A percentile compares a stretch with the other conserved stretches of the same genome.
phyloP scores from a whole-genome alignment of 768 basidiomycete species.

The Favolaschia claudopus region DNA sequence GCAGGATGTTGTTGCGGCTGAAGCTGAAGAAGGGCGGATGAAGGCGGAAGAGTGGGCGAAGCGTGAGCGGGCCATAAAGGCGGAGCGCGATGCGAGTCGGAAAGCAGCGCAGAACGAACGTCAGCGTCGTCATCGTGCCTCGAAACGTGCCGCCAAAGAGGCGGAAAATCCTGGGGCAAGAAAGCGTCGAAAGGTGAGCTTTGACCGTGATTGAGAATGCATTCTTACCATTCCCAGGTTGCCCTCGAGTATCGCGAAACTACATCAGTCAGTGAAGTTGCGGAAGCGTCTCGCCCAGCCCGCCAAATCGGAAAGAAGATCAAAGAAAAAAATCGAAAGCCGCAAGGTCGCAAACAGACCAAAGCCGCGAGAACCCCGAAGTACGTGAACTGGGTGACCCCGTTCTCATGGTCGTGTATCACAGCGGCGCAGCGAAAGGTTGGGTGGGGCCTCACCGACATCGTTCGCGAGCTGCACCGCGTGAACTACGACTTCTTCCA shows the following conservation, averaged over 20 bases:
- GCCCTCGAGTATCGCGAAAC: conserved; percentile 6
- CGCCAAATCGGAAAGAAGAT: not conserved
- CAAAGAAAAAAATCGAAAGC: conserved; percentile 1
- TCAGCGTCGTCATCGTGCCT: not conserved
- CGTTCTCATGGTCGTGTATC: conserved; percentile 18
- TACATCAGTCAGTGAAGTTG: not conserved
- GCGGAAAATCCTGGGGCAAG: not conserved
- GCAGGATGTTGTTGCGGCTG: not conserved
- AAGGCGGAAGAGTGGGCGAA: not conserved
- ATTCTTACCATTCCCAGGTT: conserved; percentile 2
- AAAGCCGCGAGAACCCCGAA: not conserved
- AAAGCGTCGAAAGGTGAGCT: conserved; percentile 8
- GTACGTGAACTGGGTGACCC: conserved; percentile 12
- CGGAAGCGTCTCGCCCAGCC: conserved; percentile 14
- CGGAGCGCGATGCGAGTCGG: not conserved
- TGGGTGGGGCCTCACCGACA: conserved; percentile 5
- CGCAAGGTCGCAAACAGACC: conserved; percentile 7
- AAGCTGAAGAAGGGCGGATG: conserved; percentile 7
- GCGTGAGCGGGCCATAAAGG: not conserved
- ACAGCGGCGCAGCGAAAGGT: not conserved
- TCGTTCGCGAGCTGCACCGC: conserved; percentile 4
- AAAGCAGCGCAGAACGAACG: conserved; percentile 15
- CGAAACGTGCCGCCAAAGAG: not conserved
- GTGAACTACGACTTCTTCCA: conserved; percentile 13
- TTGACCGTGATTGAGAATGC: not conserved